Percentiles rank a stretch among this genome's conserved stretches.
phyloP scores from a whole-genome alignment of 345 rosid genomes.

The Gossypium turneri region DNA sequence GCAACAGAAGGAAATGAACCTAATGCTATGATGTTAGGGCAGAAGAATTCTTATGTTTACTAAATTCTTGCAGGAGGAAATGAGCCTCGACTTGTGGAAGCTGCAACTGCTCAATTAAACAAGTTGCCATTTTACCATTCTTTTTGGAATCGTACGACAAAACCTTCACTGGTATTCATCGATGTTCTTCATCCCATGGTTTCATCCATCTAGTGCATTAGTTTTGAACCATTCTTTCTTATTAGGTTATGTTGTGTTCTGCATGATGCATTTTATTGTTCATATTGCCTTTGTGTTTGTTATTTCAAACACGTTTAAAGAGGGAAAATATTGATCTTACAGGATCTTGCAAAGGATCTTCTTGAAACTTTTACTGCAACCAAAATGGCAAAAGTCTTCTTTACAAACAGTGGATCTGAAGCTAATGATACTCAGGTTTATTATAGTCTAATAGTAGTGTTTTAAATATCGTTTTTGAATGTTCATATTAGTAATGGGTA shows the following conservation, averaged over 20 bases:
- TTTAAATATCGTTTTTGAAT: background rate
- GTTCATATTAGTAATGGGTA: background rate
- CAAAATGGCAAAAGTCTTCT: conserved; percentile 86
- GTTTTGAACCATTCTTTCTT: background rate
- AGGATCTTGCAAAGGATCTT: conserved; percentile 96
- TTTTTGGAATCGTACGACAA: conserved; percentile 95
- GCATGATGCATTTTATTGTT: background rate
- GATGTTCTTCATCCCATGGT: conserved; percentile 1
- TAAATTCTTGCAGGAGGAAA: conserved; percentile 64
- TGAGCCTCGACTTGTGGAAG: conserved; percentile 84
- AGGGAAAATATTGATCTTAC: conserved; percentile 16
- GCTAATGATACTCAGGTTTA: conserved; percentile 95
- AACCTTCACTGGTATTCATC: conserved; percentile 76
- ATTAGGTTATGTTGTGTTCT: background rate
- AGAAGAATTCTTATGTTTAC: conserved; percentile 13
- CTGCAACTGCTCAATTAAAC: conserved; percentile 70
- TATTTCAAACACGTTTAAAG: conserved; percentile 7
- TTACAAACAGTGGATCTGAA: conserved; percentile 94
- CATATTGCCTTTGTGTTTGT: conserved; percentile 4
- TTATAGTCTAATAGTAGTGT: background rate
- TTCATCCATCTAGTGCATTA: background rate
- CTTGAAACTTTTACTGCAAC: conserved; percentile 72
- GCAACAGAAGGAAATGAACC: background rate
- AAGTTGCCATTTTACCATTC: conserved; percentile 93
- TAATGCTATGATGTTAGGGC: background rate